A percentile compares a stretch with the other conserved stretches of the same genome.
phyloP scores from a whole-genome alignment of 495 filamentous ascomycete genomes.

The Rhypophila decipiens region DNA sequence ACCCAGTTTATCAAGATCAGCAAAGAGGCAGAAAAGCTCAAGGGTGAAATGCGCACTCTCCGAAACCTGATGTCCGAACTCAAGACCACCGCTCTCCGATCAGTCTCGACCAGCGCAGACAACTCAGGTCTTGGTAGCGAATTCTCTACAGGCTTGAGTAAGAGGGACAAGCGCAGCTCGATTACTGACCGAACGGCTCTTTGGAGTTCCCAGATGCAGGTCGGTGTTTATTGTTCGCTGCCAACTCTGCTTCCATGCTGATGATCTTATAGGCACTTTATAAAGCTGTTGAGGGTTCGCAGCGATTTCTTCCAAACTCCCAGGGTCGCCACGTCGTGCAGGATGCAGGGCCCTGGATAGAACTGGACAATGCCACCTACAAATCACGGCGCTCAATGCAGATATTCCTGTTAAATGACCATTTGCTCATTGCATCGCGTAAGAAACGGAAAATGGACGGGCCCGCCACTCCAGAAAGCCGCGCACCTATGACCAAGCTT shows the following conservation, averaged over 20 bases:
- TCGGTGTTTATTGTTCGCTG: no score
- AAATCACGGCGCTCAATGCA: conserved; percentile 79
- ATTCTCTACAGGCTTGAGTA: conserved; percentile 48
- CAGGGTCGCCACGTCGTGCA: conserved; percentile 86
- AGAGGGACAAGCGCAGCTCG: conserved; percentile 65
- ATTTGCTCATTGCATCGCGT: conserved; percentile 79
- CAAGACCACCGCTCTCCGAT: conserved; percentile 66
- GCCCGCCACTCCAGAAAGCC: conserved; percentile 48
- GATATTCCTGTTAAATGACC: conserved; percentile 89
- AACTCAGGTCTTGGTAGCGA: conserved; percentile 22
- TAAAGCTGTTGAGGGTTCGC: conserved; percentile 92
- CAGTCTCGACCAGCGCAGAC: conserved; percentile 49
- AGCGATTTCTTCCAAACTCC: conserved; percentile 90
- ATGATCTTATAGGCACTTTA: conserved; percentile 53
- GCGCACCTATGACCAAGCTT: conserved; percentile 65
- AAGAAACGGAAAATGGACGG: conserved; percentile 82
- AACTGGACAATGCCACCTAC: conserved; percentile 95
- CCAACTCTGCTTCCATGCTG: no score
- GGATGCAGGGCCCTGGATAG: conserved; percentile 86
- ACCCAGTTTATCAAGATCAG: conserved; percentile 99
- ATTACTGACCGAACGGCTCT: conserved; percentile 93
- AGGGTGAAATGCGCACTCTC: conserved; percentile 89
- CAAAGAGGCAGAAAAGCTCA: conserved; percentile 96
- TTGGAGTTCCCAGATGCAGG: conserved; percentile 81
- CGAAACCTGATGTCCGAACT: conserved; percentile 85